A percentile compares a stretch with the other conserved stretches of the same genome.
Conservation (phyloP, 768 basidiomycete genomes). For the Cystofilobasidium macerans region DNA sequence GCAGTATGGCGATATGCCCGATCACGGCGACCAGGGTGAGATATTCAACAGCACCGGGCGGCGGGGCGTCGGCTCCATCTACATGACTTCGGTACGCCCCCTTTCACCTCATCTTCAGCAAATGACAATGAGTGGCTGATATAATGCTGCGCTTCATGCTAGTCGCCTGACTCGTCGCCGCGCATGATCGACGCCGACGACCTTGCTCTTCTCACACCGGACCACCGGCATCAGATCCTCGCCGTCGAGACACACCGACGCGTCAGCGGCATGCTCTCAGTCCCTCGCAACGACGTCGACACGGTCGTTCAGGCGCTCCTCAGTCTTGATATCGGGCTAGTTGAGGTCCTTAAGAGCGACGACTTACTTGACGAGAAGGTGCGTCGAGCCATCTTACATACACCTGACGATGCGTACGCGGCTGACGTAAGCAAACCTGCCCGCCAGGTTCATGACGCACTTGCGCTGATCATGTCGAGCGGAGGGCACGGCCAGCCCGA, state of each 20-base stretch:
- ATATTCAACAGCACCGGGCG: conserved; percentile 40
- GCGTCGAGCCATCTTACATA: background rate
- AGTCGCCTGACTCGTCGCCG: conserved; percentile 9
- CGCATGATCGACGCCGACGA: conserved; percentile 69
- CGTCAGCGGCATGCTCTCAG: conserved; percentile 49
- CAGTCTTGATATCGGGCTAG: conserved; percentile 57
- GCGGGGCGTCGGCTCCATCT: background rate
- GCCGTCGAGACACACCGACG: conserved; percentile 71
- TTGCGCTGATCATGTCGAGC: background rate
- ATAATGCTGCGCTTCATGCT: too few species aligned
- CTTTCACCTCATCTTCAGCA: background rate
- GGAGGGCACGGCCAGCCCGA: background rate
- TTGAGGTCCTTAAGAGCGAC: conserved; percentile 53
- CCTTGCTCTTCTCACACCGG: conserved; percentile 66
- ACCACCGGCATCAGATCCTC: conserved; percentile 74
- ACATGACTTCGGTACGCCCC: conserved; percentile 1
- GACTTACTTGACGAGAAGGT: conserved; percentile 4
- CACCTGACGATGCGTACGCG: background rate
- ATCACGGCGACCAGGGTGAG: conserved; percentile 54
- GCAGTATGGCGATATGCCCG: conserved; percentile 49
- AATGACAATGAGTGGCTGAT: background rate
- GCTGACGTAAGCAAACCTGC: too few species aligned
- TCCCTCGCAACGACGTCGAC: conserved; percentile 51
- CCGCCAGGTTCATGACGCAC: conserved; percentile 11
- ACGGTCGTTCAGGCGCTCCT: conserved; percentile 62